Percentiles rank a stretch among this genome's conserved stretches.
Conservation (phyloP, 768 basidiomycete species). For the Sarcodon aspratus region DNA sequence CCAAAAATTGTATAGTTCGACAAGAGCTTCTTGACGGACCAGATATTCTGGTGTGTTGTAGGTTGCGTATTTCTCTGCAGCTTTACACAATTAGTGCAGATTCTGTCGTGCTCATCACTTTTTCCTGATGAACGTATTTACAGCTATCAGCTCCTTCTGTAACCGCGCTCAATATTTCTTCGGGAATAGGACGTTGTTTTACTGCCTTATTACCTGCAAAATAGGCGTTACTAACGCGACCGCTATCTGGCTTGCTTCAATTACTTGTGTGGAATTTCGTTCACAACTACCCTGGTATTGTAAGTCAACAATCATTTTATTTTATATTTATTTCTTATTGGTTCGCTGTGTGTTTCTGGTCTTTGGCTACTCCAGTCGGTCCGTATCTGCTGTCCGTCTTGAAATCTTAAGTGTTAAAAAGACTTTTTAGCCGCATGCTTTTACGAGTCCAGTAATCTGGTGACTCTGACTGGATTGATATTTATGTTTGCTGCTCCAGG, state of each 20-base stretch:
- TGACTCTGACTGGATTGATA: conserved; percentile 2
- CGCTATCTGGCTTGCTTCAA: conserved; percentile 22
- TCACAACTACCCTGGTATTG: conserved; percentile 17
- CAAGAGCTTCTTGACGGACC: conserved; percentile 10
- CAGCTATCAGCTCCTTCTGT: conserved; percentile 8
- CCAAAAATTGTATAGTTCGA: conserved; percentile 9
- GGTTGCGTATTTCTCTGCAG: conserved; percentile 17
- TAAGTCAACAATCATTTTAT: conserved; percentile 2
- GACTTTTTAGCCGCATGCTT: conserved; percentile 3
- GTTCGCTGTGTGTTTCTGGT: conserved; percentile 23
- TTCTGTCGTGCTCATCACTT: not conserved
- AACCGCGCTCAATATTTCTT: conserved; percentile 10
- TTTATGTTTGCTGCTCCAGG: not conserved
- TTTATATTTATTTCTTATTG: conserved; percentile 3
- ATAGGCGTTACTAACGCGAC: conserved; percentile 26
- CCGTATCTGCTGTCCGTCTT: conserved; percentile 11
- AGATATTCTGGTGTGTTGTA: conserved; percentile 21
- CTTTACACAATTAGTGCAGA: conserved; percentile 2
- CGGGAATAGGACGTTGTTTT: conserved; percentile 14
- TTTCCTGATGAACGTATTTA: not conserved
- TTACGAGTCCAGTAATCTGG: conserved; percentile 7
- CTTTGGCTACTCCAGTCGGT: conserved; percentile 20
- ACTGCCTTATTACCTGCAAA: conserved; percentile 23
- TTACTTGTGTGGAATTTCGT: conserved; percentile 27
- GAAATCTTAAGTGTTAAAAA: not conserved